Evolutionary conservation across 148 eudicot species (phyloP).

Genomic region (Mesembryanthemum crystallinum): DNA sequence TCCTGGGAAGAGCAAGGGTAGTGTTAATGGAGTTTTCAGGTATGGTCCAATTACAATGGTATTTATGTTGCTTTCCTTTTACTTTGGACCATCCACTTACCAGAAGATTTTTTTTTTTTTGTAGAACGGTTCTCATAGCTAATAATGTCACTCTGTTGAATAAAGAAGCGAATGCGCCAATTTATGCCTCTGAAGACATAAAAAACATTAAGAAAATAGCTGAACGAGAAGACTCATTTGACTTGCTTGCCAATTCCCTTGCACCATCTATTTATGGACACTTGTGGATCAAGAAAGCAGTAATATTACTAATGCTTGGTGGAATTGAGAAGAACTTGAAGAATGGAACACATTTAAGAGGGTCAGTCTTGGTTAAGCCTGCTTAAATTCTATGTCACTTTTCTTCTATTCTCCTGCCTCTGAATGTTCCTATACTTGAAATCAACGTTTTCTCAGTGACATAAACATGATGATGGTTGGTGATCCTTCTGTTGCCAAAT

Average conservation of each 20-base stretch:
- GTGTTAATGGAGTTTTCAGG: constrained; percentile 99
- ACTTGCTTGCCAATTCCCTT: constrained; percentile 79
- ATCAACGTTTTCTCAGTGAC: constrained; percentile 46
- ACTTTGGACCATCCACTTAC: neutral
- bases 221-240: constrained; percentile 73
- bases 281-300: constrained; percentile 94
- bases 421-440: constrained; percentile 1
- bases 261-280: constrained; percentile 99
- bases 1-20: constrained; percentile 92
- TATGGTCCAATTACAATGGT: constrained; percentile 19
- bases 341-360: constrained; percentile 95
- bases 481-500: constrained; percentile 99
- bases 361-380: constrained; percentile 47
- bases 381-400: neutral
- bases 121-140: constrained; percentile 92
- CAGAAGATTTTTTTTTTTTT: constrained; percentile 14
- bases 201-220: constrained; percentile 74
- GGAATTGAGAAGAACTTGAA: constrained; percentile 94
- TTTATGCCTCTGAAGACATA: constrained; percentile 70
- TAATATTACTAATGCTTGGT: constrained; percentile 84
- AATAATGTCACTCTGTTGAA: constrained; percentile 89
- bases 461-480: constrained; percentile 99
- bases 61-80: constrained; percentile 9
- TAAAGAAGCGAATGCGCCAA: constrained; percentile 88
- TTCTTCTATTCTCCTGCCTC: neutral